phyloP scores from a whole-genome alignment of 371 early-diverging fungal genomes.

The Mucor piriformis region DNA sequence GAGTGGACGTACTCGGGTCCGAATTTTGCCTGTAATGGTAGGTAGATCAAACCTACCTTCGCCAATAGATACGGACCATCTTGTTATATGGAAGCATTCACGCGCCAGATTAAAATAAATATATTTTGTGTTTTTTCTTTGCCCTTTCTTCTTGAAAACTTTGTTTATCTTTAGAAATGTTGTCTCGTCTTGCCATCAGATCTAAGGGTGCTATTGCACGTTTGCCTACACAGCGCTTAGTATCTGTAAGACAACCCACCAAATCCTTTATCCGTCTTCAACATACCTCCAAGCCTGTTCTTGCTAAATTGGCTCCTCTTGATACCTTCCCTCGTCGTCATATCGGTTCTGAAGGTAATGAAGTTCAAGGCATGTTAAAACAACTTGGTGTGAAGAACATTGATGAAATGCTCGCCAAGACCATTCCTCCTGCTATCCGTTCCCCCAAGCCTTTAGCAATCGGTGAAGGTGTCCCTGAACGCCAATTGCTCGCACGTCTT shows the following conservation, averaged over 20 bases:
- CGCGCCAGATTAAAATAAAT: conserved; percentile 17
- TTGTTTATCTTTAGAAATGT: conserved; percentile 17
- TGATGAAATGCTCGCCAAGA: conserved; percentile 79
- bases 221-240: conserved; percentile 17
- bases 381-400: conserved; percentile 75
- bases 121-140: not conserved
- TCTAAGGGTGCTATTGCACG: conserved; percentile 26
- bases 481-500: conserved; percentile 79
- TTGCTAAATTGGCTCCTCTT: conserved; percentile 56
- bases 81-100: conserved; percentile 10
- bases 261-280: conserved; percentile 33
- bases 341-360: conserved; percentile 79
- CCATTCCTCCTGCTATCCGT: conserved; percentile 86
- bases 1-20: conserved; percentile 46
- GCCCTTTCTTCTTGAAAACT: not conserved
- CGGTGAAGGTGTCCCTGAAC: conserved; percentile 74
- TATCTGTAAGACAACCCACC: conserved; percentile 14
- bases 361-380: conserved; percentile 81
- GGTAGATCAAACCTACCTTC: conserved; percentile 36
- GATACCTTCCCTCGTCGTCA: conserved; percentile 87
- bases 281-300: conserved; percentile 40
- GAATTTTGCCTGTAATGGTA: conserved; percentile 40
- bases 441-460: conserved; percentile 70
- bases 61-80: conserved; percentile 27
- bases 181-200: conserved; percentile 40